Evolutionary conservation across 2,329 filamentous ascomycete species (phyloP).

Genomic region (Periconia macrospinosa): DNA sequence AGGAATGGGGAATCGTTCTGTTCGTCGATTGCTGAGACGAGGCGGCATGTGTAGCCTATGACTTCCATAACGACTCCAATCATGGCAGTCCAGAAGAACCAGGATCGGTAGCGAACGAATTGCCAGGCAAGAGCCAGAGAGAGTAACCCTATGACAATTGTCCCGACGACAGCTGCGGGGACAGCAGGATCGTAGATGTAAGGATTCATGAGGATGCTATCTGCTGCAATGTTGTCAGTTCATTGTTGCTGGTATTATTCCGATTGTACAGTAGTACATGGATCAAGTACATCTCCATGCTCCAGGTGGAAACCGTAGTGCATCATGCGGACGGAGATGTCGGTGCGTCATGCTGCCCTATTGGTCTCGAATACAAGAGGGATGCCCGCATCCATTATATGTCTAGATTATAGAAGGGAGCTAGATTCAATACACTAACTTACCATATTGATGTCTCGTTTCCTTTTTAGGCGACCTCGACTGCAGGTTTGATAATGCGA

Average conservation of each 20-base stretch:
- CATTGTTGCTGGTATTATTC: neutral
- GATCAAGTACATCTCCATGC: neutral
- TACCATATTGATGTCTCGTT: slow-evolving; percentile 13
- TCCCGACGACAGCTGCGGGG: slow-evolving; percentile 47
- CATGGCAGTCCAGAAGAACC: slow-evolving; percentile 41
- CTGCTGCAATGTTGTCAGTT: slow-evolving; percentile 6
- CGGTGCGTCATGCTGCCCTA: neutral
- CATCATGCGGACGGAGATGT: neutral
- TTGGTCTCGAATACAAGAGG: neutral
- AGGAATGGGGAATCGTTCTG: slow-evolving; percentile 38
- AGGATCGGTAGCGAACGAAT: slow-evolving; percentile 38
- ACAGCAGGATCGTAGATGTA: slow-evolving; percentile 56
- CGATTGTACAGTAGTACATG: neutral
- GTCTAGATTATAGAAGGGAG: too few relatives aligned
- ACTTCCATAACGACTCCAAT: slow-evolving; percentile 47
- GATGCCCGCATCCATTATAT: neutral
- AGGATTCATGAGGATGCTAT: slow-evolving; percentile 30
- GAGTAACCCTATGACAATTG: slow-evolving; percentile 45
- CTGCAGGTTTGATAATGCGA: slow-evolving; percentile 10
- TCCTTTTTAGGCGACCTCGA: slow-evolving; percentile 27
- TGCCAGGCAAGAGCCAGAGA: slow-evolving; percentile 34
- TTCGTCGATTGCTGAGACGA: slow-evolving; percentile 44
- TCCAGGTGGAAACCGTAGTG: neutral
- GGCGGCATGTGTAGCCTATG: slow-evolving; percentile 57
- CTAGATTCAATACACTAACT: too few relatives aligned